Conservation (phyloP, 352 stramenopile species). For the Phytophthora melonis region DNA sequence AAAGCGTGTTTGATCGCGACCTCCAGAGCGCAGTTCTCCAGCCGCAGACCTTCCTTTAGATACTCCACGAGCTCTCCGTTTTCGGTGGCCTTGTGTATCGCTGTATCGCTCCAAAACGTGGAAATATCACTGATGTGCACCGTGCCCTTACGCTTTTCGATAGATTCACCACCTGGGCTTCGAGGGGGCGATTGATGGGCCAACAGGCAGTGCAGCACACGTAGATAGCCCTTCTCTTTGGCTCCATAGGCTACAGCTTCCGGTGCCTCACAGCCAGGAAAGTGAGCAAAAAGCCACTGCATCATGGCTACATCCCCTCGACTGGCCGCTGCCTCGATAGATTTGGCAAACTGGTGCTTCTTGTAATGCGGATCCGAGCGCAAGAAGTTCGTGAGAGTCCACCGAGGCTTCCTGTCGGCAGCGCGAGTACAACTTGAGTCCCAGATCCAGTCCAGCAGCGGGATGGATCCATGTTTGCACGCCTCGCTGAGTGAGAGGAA, state of each 20-base stretch:
- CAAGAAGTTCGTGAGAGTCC: constrained; percentile 19
- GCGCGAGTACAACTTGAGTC: constrained; percentile 7
- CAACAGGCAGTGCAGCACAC: constrained; percentile 7
- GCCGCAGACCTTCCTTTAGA: constrained; percentile 3
- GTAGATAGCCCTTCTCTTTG: background rate
- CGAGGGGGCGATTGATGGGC: background rate
- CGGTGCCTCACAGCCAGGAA: constrained; percentile 7
- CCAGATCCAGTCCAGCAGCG: constrained; percentile 17
- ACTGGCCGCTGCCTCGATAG: constrained; percentile 2
- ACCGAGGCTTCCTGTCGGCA: constrained; percentile 2
- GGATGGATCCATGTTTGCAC: constrained; percentile 1
- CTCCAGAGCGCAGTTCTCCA: background rate
- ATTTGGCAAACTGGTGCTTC: background rate
- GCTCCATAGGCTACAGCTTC: background rate
- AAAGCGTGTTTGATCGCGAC: constrained; percentile 13
- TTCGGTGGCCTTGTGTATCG: constrained; percentile 3
- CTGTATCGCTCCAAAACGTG: background rate
- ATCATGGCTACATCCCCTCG: constrained; percentile 3
- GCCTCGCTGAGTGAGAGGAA: constrained; percentile 7
- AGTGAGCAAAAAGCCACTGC: constrained; percentile 19
- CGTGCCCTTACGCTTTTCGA: background rate
- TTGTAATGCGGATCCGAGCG: constrained; percentile 19
- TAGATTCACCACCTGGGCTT: background rate
- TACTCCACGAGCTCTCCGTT: constrained; percentile 12
- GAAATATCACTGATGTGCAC: too few species aligned